Base-by-base conservation (phyloP, 441 rosid genomes). In the Adansonia madagascariensis region DNA sequence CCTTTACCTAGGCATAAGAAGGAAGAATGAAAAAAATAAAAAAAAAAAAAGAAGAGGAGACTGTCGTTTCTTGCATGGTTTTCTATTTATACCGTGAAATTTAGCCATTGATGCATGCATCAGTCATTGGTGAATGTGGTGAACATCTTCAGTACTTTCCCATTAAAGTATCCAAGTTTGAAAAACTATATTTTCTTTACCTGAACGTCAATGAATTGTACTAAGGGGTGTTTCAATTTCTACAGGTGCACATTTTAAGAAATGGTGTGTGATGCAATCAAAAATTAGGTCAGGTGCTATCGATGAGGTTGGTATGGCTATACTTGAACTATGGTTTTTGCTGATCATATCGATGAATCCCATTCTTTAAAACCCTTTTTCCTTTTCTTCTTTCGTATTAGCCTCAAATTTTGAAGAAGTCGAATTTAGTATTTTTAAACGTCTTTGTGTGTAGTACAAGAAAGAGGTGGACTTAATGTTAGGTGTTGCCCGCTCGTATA, bases 181-280 rank as follows among this genome's bases (percentile, higher is more conserved):
- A 44, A 18, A 39, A 47, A 15, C 47, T 60, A 24, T 12, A 20
- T 24, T 14, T 47, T 14, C 44, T 47, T 43, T 14, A 46, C 7
- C 47, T 10, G 53, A 20, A 18, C 8, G 5, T 39, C 9, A 8
- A 18, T 20, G 64, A 20, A 8, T 59, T 59, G 9, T 2, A 35
- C 18, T 9, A 46, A 8, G 55, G 44, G 49, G 73, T 60, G 14
- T 64, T 53, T 72, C 79, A 4, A 78, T 72, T 41, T 46, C 24
- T 24, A 77, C 86, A 96, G 99, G 99, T 84, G 98, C 92, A 44
- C 99, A 96, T 88, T 91, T 96, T 77, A 96, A 94, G 90, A 96
- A 96, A 84, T 96, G 99, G 98, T 96, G 98, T 65, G 89, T 96
- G 65, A 96, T 96, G 99, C 99, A 96, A 80, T 92, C 98, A n/a